Conservation (phyloP, 2,329 filamentous ascomycete species). For the Diaporthe velutina region DNA sequence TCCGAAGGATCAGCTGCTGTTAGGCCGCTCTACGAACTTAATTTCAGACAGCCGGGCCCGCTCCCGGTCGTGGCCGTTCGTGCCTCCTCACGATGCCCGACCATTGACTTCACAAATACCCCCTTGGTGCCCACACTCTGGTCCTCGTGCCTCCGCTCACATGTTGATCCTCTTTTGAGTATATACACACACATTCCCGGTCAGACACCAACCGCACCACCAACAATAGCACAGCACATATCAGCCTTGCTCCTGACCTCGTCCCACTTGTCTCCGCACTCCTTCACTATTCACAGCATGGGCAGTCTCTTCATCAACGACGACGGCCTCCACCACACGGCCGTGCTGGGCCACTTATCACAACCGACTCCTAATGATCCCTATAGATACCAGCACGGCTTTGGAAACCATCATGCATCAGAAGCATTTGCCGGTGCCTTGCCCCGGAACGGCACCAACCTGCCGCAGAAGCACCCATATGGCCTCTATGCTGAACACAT, state of each 20-base stretch:
- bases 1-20: not conserved
- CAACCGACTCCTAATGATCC: conserved; percentile 30
- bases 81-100: conserved; percentile 27
- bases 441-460: conserved; percentile 40
- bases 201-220: not conserved
- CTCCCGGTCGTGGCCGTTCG: conserved; percentile 24
- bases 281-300: conserved; percentile 4
- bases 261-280: not conserved
- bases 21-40: conserved; percentile 5
- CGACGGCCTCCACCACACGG: conserved; percentile 34
- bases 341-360: conserved; percentile 33
- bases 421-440: conserved; percentile 36
- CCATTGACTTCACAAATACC: conserved; percentile 20
- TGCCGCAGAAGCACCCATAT: conserved; percentile 46
- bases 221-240: not conserved
- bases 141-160: not conserved
- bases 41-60: conserved; percentile 13
- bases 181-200: not conserved
- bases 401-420: conserved; percentile 35
- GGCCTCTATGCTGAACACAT: conserved; percentile 48
- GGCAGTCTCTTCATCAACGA: conserved; percentile 35
- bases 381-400: conserved; percentile 36
- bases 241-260: not conserved
- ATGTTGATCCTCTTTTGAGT: not conserved
- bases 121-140: conserved; percentile 13